Percentiles rank a stretch among this genome's conserved stretches.
phyloP scores from a whole-genome alignment of 768 basidiomycete species.

The Lactarius akahatsu region DNA sequence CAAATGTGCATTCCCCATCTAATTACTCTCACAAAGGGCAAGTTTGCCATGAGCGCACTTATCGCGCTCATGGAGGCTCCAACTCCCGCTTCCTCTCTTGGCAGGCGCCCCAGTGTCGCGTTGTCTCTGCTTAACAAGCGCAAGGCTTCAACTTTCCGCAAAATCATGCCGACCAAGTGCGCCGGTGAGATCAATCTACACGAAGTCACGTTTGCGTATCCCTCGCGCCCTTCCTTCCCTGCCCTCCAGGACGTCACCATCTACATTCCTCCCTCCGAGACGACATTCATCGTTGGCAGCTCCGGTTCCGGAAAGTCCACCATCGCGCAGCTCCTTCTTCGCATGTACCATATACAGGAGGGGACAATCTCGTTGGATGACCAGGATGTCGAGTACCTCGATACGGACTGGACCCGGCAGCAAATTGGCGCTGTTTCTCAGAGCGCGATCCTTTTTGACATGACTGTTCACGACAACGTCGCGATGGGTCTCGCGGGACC shows the following conservation, averaged over 20 bases:
- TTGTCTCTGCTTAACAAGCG: slow-evolving; percentile 38
- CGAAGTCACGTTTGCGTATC: slow-evolving; percentile 68
- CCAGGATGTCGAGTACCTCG: slow-evolving; percentile 72
- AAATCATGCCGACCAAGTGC: slow-evolving; percentile 64
- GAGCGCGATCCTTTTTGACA: slow-evolving; percentile 76
- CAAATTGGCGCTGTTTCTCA: slow-evolving; percentile 80
- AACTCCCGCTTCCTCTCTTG: slow-evolving; percentile 27
- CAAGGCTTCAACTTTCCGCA: slow-evolving; percentile 46
- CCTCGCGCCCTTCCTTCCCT: slow-evolving; percentile 61
- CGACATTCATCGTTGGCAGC: slow-evolving; percentile 76
- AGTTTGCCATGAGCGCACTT: slow-evolving; percentile 72
- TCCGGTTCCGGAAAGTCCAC: slow-evolving; percentile 81
- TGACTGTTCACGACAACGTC: slow-evolving; percentile 82
- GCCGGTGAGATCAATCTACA: slow-evolving; percentile 66
- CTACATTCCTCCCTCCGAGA: slow-evolving; percentile 70
- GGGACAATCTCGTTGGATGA: slow-evolving; percentile 81
- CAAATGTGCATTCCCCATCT: slow-evolving; percentile 85
- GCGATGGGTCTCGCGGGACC: slow-evolving; percentile 67
- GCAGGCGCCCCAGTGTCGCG: slow-evolving; percentile 27
- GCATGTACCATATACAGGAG: slow-evolving; percentile 66
- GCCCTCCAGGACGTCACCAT: slow-evolving; percentile 60
- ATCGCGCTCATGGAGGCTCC: slow-evolving; percentile 55
- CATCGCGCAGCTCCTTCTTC: slow-evolving; percentile 60
- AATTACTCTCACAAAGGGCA: slow-evolving; percentile 77
- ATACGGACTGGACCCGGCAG: slow-evolving; percentile 61